These are phyloP conservation scores for Ophiostoma montium DNA, from an alignment of 2,329 filamentous ascomycete species.

Conservation along the genomic window DNA sequence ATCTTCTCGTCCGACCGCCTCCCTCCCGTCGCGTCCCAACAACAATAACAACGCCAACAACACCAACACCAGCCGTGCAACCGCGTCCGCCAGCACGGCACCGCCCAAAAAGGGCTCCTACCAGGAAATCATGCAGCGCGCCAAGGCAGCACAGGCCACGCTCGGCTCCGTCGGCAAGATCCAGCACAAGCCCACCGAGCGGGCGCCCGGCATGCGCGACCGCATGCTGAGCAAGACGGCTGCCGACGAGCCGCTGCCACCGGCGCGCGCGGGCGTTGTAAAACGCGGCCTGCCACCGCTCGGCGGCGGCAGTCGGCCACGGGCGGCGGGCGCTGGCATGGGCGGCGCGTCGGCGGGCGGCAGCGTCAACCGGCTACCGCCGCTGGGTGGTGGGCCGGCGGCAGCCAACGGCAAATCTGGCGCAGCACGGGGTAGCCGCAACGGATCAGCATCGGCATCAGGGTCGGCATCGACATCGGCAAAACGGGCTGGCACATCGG, in stretches of 20 bases:
- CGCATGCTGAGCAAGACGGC: constrained; percentile 6
- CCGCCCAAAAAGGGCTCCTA: constrained; percentile 59
- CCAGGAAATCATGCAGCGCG: constrained; percentile 59
- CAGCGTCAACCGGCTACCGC: background rate
- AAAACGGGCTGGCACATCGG: background rate
- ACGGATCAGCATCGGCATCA: background rate
- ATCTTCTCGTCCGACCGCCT: constrained; percentile 1
- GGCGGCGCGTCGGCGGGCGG: background rate
- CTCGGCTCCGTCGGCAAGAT: constrained; percentile 55
- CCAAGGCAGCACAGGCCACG: constrained; percentile 47
- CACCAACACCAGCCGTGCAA: background rate
- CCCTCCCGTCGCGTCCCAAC: background rate
- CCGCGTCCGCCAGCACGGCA: background rate
- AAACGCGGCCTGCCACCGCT: constrained; percentile 6
- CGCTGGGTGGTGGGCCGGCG: background rate
- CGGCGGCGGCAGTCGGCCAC: background rate
- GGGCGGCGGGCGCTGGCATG: background rate
- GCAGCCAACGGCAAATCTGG: background rate
- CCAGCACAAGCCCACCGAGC: constrained; percentile 60
- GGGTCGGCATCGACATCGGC: background rate
- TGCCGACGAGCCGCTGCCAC: too few species aligned
- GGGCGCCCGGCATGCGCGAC: constrained; percentile 41
- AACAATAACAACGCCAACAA: background rate
- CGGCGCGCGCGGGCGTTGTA: background rate
- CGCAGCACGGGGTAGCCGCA: background rate